Evolutionary conservation across 139 green algal genomes (phyloP), one percentile per base, ranked within the genome.

Genomic region (Chlamydomonas schloesseri): DNA sequence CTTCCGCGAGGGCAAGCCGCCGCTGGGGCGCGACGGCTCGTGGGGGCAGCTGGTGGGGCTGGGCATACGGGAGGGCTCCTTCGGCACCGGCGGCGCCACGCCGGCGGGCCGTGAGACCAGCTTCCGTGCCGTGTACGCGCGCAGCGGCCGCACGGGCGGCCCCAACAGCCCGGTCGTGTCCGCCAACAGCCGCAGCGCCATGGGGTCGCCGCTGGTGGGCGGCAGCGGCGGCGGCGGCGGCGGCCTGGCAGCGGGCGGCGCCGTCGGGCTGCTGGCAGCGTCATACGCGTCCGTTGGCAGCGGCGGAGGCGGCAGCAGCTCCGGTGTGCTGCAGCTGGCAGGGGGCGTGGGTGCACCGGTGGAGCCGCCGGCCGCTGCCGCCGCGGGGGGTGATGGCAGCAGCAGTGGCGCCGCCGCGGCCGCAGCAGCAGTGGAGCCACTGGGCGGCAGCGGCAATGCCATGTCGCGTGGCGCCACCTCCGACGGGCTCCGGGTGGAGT

Each of bases 61-160:
- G 42, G 42, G 42, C 42, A 8, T 8, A 5, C 42, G 42, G 6
- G 42, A 50, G 42, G 60, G 60, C 24, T 24, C 23, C 23, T n/a
- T n/a, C 23, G 60, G 8, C 60, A 3, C 28, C 60, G 24, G 24
- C 60, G 24, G 17, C 23, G 18, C 60, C 17, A 2, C 33, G 33
- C 13, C 33, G 15, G 21, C 31, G 37, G 34, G 5, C 69, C 60
- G 78, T 0, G 78, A 84, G 21, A 64, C 78, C 17, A 75, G 64
- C 42, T 84, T 84, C 78, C 78, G 78, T 0, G 64, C 78, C 64
- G 78, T 84, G 42, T 84, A 74, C 36, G 77, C 77, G 42, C 62
- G 78, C 28, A 42, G 64, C 33, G 36, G 23, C n/a, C 60, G 50
- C 57, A 26, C 17, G 31, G 15, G 33, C 20, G 67, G 67, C 75